A percentile compares a stretch with the other conserved stretches of the same genome.
Evolutionary conservation across 129 eudicot genomes (phyloP).

Genomic region (Flaveria brownii): DNA sequence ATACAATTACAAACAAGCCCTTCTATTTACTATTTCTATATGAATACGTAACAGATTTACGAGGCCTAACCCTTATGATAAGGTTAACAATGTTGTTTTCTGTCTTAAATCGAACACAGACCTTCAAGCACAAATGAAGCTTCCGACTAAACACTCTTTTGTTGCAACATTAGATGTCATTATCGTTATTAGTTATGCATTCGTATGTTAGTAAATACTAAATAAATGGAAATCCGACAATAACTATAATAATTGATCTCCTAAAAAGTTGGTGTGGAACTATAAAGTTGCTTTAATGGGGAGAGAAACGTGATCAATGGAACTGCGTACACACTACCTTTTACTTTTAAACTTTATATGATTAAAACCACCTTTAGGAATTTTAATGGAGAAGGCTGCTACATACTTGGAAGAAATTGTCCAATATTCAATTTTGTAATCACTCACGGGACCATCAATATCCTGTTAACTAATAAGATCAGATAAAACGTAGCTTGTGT

Average conservation of each 20-base stretch:
- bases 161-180: neutral
- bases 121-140: neutral
- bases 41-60: too few relatives aligned
- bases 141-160: neutral
- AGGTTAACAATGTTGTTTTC: neutral
- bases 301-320: conserved; percentile 5
- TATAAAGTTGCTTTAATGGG: conserved; percentile 17
- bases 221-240: neutral
- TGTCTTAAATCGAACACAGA: neutral
- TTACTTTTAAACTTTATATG: conserved; percentile 28
- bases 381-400: neutral
- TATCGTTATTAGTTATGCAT: neutral
- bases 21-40: too few relatives aligned
- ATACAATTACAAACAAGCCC: too few relatives aligned
- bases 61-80: neutral
- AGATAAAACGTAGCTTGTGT: too few relatives aligned
- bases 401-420: neutral
- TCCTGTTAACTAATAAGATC: neutral
- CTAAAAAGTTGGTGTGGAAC: conserved; percentile 22
- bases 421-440: neutral
- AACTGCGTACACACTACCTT: conserved; percentile 10
- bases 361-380: conserved; percentile 1
- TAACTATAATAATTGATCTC: neutral
- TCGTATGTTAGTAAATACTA: neutral
- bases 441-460: neutral